Evolutionary conservation across 371 early-diverging fungal species (phyloP).

Genomic region (Mucor sp.): DNA sequence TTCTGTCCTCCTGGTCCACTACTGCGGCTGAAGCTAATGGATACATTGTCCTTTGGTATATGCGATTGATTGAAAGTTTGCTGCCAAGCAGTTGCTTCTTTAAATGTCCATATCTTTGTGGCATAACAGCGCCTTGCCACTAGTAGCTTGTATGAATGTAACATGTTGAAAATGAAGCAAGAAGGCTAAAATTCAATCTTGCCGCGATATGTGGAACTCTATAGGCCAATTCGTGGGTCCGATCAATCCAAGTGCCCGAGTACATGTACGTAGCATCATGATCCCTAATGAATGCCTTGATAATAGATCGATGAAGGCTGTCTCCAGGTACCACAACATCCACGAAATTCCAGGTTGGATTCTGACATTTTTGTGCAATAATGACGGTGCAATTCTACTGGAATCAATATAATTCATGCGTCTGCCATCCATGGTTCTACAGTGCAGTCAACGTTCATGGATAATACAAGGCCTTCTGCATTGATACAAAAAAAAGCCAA

Average conservation of each 20-base stretch:
- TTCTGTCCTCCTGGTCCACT: conserved; percentile 93
- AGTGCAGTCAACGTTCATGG: no score
- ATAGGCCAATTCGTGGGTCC: background rate
- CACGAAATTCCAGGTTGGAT: no score
- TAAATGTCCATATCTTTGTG: conserved; percentile 29
- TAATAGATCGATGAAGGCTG: no score
- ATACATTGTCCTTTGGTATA: conserved; percentile 42
- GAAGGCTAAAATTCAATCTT: background rate
- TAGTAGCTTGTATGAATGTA: background rate
- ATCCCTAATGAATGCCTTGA: no score
- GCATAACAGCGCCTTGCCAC: conserved; percentile 6
- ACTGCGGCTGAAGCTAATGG: conserved; percentile 39
- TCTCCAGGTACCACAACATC: no score
- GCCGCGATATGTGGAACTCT: background rate
- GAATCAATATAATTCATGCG: no score
- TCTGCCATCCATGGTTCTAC: no score
- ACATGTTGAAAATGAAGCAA: background rate
- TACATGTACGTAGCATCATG: no score
- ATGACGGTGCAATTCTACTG: no score
- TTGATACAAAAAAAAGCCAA: no score
- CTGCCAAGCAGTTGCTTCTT: conserved; percentile 39
- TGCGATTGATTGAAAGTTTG: conserved; percentile 24
- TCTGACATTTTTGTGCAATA: no score
- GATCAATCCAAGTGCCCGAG: background rate
- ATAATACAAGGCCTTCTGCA: no score